phyloP scores from a whole-genome alignment of 78 protist genomes.

The Dictyostelium purpureum region DNA sequence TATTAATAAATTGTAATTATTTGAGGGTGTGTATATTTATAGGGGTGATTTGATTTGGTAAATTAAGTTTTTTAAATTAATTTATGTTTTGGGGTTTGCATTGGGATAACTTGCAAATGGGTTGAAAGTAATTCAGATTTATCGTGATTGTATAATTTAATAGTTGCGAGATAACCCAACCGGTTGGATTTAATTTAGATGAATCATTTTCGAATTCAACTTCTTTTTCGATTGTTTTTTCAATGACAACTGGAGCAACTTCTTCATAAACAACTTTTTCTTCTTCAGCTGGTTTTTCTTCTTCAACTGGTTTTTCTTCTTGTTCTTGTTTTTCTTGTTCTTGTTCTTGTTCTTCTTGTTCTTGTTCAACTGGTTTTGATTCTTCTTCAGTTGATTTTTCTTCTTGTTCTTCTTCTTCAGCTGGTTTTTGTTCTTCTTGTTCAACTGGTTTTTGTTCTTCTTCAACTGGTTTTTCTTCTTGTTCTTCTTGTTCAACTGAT shows the following conservation, averaged over 20 bases:
- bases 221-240: not conserved
- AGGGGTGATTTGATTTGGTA: too few relatives aligned
- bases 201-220: not conserved
- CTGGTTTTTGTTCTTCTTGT: not conserved
- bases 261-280: not conserved
- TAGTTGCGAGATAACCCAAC: not conserved
- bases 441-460: not conserved
- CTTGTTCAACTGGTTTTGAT: not conserved
- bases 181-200: not conserved
- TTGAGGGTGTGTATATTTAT: too few relatives aligned
- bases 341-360: not conserved
- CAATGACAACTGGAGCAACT: not conserved
- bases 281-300: not conserved
- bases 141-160: not conserved
- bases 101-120: not conserved
- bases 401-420: not conserved
- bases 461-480: not conserved
- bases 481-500: not conserved
- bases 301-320: not conserved
- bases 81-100: not conserved
- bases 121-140: not conserved
- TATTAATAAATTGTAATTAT: too few relatives aligned
- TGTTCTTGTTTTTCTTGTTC: not conserved
- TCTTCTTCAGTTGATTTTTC: not conserved
- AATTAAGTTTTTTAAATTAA: not conserved